These are phyloP conservation scores for Rhizophagus prolifer DNA, from an alignment of 192 early-diverging fungal genomes.

Conservation along the genomic window DNA sequence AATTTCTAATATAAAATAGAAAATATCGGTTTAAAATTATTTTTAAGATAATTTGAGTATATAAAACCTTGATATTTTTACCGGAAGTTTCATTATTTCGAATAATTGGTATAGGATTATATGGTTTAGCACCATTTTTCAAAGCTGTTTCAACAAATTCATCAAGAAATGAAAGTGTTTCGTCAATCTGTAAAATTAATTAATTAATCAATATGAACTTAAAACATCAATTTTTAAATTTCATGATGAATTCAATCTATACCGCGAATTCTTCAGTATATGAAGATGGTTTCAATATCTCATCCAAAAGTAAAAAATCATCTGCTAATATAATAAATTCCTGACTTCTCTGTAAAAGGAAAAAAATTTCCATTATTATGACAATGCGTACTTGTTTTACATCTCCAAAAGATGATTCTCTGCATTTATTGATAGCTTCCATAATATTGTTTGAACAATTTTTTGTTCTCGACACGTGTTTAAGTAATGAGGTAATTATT, in stretches of 20 bases:
- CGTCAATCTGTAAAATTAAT: constrained; percentile 17
- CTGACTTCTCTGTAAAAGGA: not conserved
- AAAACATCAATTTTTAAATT: not conserved
- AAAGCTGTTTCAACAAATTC: constrained; percentile 18
- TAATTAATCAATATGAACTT: not conserved
- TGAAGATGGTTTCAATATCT: not conserved
- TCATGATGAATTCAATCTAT: not conserved
- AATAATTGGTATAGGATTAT: constrained; percentile 11
- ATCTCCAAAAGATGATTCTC: constrained; percentile 5
- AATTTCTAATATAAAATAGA: not conserved
- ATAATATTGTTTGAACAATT: constrained; percentile 4
- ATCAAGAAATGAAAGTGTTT: constrained; percentile 20
- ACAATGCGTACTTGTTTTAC: constrained; percentile 2
- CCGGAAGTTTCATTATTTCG: not conserved
- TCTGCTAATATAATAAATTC: constrained; percentile 16
- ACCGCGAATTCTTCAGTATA: not conserved
- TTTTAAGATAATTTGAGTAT: not conserved
- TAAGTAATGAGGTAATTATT: constrained; percentile 14
- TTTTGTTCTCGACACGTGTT: constrained; percentile 20
- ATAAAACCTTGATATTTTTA: not conserved
- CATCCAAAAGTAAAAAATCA: not conserved
- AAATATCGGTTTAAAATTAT: not conserved
- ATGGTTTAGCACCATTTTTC: constrained; percentile 21
- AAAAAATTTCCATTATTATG: not conserved
- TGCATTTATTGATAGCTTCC: constrained; percentile 5